A percentile compares a stretch with the other conserved stretches of the same genome.
These are phyloP conservation scores for Cladosporium sp. DNA, from an alignment of 2,329 filamentous ascomycete species.

Conservation along the genomic window DNA sequence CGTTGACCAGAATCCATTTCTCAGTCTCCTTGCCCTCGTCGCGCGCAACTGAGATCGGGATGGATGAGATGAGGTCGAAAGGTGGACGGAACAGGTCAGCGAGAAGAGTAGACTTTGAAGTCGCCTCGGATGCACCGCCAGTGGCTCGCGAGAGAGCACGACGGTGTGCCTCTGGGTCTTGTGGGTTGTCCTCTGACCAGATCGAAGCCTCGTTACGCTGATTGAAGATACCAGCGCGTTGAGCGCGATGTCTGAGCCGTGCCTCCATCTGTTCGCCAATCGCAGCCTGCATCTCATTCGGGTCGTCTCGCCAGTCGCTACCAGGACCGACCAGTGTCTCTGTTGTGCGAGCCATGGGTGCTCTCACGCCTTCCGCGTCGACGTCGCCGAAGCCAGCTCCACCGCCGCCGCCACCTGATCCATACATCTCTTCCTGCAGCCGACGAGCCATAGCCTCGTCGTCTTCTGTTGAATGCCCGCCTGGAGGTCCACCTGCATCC, in stretches of 20 bases:
- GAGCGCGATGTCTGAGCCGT: slow-evolving; percentile 24
- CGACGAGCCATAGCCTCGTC: slow-evolving; percentile 91
- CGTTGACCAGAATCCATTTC: slow-evolving; percentile 95
- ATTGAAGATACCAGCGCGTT: slow-evolving; percentile 64
- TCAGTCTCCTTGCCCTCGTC: slow-evolving; percentile 81
- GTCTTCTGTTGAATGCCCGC: slow-evolving; percentile 60
- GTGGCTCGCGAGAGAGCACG: slow-evolving; percentile 60
- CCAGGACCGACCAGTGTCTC: slow-evolving; percentile 84
- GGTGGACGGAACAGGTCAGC: slow-evolving; percentile 92
- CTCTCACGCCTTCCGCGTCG: slow-evolving; percentile 68
- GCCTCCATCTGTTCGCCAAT: slow-evolving; percentile 63
- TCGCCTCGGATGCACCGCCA: slow-evolving; percentile 64
- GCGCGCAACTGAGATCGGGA: slow-evolving; percentile 81
- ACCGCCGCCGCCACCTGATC: slow-evolving; percentile 42
- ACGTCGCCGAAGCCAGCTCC: slow-evolving; percentile 40
- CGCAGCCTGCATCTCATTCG: slow-evolving; percentile 59
- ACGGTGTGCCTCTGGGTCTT: slow-evolving; percentile 51
- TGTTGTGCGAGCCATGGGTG: slow-evolving; percentile 86
- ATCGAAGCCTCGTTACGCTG: slow-evolving; percentile 59
- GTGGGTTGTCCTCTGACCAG: slow-evolving; percentile 56
- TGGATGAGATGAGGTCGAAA: slow-evolving; percentile 79
- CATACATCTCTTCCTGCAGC: slow-evolving; percentile 89
- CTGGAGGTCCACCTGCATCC: slow-evolving; percentile 29
- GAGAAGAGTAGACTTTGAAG: slow-evolving; percentile 72
- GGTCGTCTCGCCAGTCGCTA: slow-evolving; percentile 54